These are phyloP conservation scores for Candida montana DNA, from an alignment of 805 yeast species.

Conservation along the genomic window DNA sequence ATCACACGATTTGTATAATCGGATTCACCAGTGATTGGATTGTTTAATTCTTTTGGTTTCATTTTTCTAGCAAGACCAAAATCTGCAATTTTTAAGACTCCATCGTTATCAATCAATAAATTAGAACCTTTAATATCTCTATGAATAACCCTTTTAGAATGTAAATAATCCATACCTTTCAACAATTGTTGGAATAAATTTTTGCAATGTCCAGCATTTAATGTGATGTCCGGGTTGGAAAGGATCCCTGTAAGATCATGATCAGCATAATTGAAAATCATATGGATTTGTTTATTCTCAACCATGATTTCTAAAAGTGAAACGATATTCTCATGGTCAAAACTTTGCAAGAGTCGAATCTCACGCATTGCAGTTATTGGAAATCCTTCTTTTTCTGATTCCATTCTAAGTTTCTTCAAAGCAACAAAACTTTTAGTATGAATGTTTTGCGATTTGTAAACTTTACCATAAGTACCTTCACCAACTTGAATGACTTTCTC, in stretches of 20 bases:
- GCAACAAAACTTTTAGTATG: slow-evolving; percentile 76
- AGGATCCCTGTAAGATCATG: slow-evolving; percentile 89
- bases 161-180: slow-evolving; percentile 66
- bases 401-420: slow-evolving; percentile 75
- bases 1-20: slow-evolving; percentile 94
- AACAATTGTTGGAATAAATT: slow-evolving; percentile 60
- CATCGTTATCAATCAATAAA: slow-evolving; percentile 56
- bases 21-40: slow-evolving; percentile 35
- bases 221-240: slow-evolving; percentile 61
- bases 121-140: slow-evolving; percentile 83
- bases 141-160: slow-evolving; percentile 63
- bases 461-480: slow-evolving; percentile 98
- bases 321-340: slow-evolving; percentile 78
- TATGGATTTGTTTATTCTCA: slow-evolving; percentile 63
- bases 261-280: slow-evolving; percentile 91
- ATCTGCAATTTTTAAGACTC: slow-evolving; percentile 69
- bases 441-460: slow-evolving; percentile 75
- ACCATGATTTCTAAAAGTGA: slow-evolving; percentile 87
- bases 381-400: slow-evolving; percentile 87
- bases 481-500: slow-evolving; percentile 86
- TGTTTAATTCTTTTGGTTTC: slow-evolving; percentile 47
- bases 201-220: slow-evolving; percentile 62
- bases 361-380: slow-evolving; percentile 95
- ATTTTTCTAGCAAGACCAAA: slow-evolving; percentile 78
- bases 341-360: slow-evolving; percentile 75